These are phyloP conservation scores for Cutaneotrichosporon cavernicola DNA, from an alignment of 1,284 basidiomycete genomes.

Conservation along the genomic window DNA sequence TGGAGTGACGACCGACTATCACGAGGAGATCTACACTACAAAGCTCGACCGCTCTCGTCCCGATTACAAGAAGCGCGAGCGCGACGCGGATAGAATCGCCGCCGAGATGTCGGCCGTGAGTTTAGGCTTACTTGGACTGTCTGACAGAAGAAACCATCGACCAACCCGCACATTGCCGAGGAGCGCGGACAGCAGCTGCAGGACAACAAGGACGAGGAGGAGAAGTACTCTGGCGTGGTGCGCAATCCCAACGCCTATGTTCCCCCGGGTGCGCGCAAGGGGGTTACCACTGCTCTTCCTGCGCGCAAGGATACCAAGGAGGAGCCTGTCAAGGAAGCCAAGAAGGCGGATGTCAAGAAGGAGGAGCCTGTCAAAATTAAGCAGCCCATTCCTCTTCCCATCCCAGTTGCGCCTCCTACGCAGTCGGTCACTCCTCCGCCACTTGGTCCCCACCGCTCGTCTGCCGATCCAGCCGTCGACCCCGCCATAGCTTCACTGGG, in stretches of 20 bases:
- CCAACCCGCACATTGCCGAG: conserved; percentile 85
- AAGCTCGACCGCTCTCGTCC: conserved; percentile 80
- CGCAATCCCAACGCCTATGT: conserved; percentile 86
- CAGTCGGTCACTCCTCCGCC: conserved; percentile 12
- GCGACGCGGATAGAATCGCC: conserved; percentile 81
- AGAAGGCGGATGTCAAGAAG: conserved; percentile 12
- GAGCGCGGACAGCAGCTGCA: conserved; percentile 67
- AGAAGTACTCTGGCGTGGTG: conserved; percentile 94
- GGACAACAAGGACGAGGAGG: conserved; percentile 85
- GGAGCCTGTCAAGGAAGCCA: conserved; percentile 11
- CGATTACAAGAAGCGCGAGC: conserved; percentile 79
- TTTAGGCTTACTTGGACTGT: conserved; percentile 31
- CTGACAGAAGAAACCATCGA: conserved; percentile 60
- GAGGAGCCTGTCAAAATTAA: conserved; percentile 11
- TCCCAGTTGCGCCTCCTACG: conserved; percentile 7
- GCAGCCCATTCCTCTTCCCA: neutral
- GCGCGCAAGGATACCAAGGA: conserved; percentile 15
- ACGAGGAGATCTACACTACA: conserved; percentile 94
- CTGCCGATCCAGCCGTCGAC: conserved; percentile 31
- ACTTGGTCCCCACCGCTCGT: conserved; percentile 15
- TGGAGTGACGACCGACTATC: conserved; percentile 85
- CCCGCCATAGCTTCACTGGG: conserved; percentile 28
- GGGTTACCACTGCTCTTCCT: conserved; percentile 27
- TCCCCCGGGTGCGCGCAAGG: conserved; percentile 75
- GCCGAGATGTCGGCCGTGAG: conserved; percentile 80